Conservation (phyloP, 192 early-diverging fungal species). For the Phlyctochytrium planicorne region DNA sequence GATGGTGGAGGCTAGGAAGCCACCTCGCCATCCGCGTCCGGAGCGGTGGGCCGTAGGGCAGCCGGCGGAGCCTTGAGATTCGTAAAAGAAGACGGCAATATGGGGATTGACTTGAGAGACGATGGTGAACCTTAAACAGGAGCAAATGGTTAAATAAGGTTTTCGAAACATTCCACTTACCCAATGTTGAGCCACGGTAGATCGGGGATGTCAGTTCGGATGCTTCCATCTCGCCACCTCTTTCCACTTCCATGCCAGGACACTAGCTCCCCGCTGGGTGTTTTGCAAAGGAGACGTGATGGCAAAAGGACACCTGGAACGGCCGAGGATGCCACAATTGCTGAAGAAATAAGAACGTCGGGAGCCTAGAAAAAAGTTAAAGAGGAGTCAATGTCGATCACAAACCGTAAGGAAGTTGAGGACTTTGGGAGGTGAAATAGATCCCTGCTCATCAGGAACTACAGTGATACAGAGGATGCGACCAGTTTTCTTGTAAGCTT, state of each 20-base stretch:
- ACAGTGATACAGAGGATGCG: slow-evolving; percentile 84
- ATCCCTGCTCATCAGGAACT: slow-evolving; percentile 68
- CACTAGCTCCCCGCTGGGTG: slow-evolving; percentile 50
- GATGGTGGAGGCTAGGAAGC: slow-evolving; percentile 76
- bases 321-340: slow-evolving; percentile 82
- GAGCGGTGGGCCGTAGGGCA: slow-evolving; percentile 68
- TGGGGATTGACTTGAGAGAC: slow-evolving; percentile 74
- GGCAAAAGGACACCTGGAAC: slow-evolving; percentile 83
- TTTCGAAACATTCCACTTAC: too few species aligned
- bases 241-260: slow-evolving; percentile 72
- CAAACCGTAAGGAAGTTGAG: slow-evolving; percentile 87
- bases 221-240: slow-evolving; percentile 84
- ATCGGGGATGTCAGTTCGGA: slow-evolving; percentile 72
- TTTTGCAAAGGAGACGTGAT: slow-evolving; percentile 79
- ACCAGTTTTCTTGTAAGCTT: slow-evolving; percentile 88
- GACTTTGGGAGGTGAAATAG: slow-evolving; percentile 65
- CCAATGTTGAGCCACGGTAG: slow-evolving; percentile 32
- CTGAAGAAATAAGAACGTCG: slow-evolving; percentile 83
- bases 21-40: slow-evolving; percentile 85
- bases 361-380: slow-evolving; percentile 28
- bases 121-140: slow-evolving; percentile 23
- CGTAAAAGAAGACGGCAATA: slow-evolving; percentile 77
- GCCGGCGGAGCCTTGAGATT: slow-evolving; percentile 72
- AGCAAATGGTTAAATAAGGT: too few species aligned
- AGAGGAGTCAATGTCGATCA: background rate